Percentiles rank a stretch among this genome's conserved stretches.
These are phyloP conservation scores for Peronospora belbahrii DNA, from an alignment of 352 stramenopile genomes.

Conservation along the genomic window DNA sequence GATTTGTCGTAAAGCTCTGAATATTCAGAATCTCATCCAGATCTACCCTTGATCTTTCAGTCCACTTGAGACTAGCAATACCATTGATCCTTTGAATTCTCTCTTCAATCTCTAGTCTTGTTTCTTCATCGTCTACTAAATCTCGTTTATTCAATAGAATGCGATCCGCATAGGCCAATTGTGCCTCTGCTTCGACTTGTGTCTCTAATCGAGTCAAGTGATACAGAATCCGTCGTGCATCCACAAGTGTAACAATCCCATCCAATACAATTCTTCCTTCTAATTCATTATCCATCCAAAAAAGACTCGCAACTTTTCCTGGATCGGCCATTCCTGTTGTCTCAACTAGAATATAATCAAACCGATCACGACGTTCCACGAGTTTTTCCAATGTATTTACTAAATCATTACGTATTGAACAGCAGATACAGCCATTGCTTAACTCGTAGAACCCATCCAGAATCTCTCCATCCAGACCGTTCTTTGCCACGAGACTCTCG, in stretches of 20 bases:
- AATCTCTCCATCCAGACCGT: conserved; percentile 48
- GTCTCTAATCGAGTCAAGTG: conserved; percentile 57
- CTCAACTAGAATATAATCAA: conserved; percentile 92
- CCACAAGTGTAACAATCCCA: conserved; percentile 95
- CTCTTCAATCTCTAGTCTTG: conserved; percentile 33
- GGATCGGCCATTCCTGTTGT: conserved; percentile 92
- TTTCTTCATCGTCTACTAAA: conserved; percentile 69
- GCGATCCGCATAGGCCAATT: conserved; percentile 97
- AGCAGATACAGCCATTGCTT: conserved; percentile 98
- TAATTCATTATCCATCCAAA: conserved; percentile 94
- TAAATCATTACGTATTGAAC: conserved; percentile 90
- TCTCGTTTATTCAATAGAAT: conserved; percentile 99
- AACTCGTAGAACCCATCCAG: conserved; percentile 91
- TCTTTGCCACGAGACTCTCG: conserved; percentile 86
- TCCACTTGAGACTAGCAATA: conserved; percentile 60
- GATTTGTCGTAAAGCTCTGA: conserved; percentile 64
- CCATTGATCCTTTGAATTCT: conserved; percentile 53
- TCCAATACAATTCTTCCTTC: conserved; percentile 87
- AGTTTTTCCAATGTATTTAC: conserved; percentile 81
- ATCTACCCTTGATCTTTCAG: conserved; percentile 45
- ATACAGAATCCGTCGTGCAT: conserved; percentile 88
- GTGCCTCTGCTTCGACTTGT: conserved; percentile 86
- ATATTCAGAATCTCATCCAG: conserved; percentile 73
- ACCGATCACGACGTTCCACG: conserved; percentile 64
- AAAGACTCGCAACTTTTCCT: conserved; percentile 91